Evolutionary conservation across 2,329 filamentous ascomycete genomes (phyloP).

Genomic region (Claviceps pazoutovae): DNA sequence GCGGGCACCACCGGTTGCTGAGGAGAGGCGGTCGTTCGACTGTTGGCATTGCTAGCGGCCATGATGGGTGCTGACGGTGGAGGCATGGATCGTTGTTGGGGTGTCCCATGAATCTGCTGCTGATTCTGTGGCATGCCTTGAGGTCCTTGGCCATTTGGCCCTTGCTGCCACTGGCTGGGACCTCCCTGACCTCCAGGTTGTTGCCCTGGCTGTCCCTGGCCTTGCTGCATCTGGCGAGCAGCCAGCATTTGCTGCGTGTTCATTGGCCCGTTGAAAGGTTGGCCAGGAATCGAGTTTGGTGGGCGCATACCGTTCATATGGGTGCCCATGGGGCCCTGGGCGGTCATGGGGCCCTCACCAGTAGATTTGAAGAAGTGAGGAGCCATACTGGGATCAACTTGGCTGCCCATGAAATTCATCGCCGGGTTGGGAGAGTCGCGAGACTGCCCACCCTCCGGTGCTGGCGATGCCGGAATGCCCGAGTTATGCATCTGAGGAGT

Average conservation of each 20-base stretch:
- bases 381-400: slow-evolving; percentile 47
- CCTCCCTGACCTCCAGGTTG: slow-evolving; percentile 16
- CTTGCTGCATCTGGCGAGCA: slow-evolving; percentile 25
- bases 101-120: slow-evolving; percentile 46
- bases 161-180: slow-evolving; percentile 26
- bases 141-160: slow-evolving; percentile 27
- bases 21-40: slow-evolving; percentile 44
- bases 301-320: slow-evolving; percentile 57
- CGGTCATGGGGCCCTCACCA: slow-evolving; percentile 41
- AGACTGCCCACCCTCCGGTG: slow-evolving; percentile 55
- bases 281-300: slow-evolving; percentile 51
- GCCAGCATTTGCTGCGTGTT: slow-evolving; percentile 47
- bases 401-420: slow-evolving; percentile 49
- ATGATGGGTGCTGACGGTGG: slow-evolving; percentile 47
- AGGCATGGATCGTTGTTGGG: slow-evolving; percentile 59
- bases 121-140: slow-evolving; percentile 27
- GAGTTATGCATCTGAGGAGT: slow-evolving; percentile 59
- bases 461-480: slow-evolving; percentile 50
- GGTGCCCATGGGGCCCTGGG: slow-evolving; percentile 20
- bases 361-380: slow-evolving; percentile 43
- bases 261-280: slow-evolving; percentile 44
- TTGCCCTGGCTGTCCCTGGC: slow-evolving; percentile 19
- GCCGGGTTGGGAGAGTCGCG: slow-evolving; percentile 49
- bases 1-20: slow-evolving; percentile 46
- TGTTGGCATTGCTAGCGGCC: slow-evolving; percentile 34